Conservation (phyloP, 2,329 filamentous ascomycete species). For the Leptographium galeiforme region DNA sequence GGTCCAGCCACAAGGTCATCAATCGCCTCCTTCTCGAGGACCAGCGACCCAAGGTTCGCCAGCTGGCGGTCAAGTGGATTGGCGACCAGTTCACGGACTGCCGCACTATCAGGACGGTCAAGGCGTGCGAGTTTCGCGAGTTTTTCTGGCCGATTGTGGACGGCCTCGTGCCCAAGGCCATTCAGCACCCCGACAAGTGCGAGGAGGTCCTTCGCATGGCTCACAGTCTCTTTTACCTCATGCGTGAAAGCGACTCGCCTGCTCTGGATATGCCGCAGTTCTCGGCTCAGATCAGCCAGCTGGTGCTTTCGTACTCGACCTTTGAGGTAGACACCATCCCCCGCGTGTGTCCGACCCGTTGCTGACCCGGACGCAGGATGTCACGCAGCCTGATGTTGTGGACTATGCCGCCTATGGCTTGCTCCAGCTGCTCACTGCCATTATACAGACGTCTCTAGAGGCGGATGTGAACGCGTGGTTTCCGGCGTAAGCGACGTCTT, state of each 20-base stretch:
- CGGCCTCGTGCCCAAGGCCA: conserved; percentile 23
- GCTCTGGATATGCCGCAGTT: conserved; percentile 18
- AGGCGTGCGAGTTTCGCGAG: conserved; percentile 24
- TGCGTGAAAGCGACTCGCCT: conserved; percentile 21
- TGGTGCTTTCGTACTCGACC: conserved; percentile 18
- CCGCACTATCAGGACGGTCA: conserved; percentile 12
- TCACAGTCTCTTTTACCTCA: conserved; percentile 24
- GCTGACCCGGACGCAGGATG: conserved; percentile 15
- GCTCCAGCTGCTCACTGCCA: conserved; percentile 20
- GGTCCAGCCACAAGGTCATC: conserved; percentile 16
- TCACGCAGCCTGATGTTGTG: conserved; percentile 22
- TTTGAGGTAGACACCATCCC: conserved; percentile 14
- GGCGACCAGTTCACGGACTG: conserved; percentile 12
- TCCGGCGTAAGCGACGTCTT: conserved; percentile 5
- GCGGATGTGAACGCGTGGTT: conserved; percentile 4
- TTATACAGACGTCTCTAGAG: conserved; percentile 12
- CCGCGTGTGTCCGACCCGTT: no score
- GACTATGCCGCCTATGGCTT: conserved; percentile 25
- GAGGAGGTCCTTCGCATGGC: conserved; percentile 32
- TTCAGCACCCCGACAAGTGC: conserved; percentile 20
- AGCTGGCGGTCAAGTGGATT: conserved; percentile 22
- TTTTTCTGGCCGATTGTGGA: conserved; percentile 34
- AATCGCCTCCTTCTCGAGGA: conserved; percentile 24
- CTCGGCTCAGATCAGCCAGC: conserved; percentile 12
- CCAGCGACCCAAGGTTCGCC: conserved; percentile 21